Conservation (phyloP, 202 grass and related monocot genomes). For the Carex sylvatica region DNA sequence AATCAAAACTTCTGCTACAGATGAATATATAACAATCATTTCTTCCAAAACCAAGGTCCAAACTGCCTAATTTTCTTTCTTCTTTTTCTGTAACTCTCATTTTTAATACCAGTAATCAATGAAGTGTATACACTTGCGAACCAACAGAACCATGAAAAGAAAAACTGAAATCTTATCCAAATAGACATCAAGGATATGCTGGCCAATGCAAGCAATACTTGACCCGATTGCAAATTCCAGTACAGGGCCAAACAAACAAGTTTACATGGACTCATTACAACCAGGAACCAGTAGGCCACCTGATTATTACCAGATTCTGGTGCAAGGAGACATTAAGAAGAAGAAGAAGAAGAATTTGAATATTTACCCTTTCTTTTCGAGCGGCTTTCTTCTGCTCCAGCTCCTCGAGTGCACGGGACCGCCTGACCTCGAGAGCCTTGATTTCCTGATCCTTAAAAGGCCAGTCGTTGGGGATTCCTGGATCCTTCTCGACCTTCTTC, state of each 20-base stretch:
- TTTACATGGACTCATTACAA: not conserved
- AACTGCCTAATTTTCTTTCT: not conserved
- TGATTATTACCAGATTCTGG: not conserved
- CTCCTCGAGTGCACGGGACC: constrained; percentile 62
- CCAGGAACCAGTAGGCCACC: not conserved
- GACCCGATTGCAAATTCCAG: not conserved
- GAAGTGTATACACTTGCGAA: not conserved
- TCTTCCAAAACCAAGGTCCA: not conserved
- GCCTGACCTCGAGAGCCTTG: constrained; percentile 66
- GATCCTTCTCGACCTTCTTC: constrained; percentile 89
- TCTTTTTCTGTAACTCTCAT: not conserved
- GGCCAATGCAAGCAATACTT: not conserved
- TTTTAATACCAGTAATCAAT: not conserved
- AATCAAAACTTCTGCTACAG: not conserved
- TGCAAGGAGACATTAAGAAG: not conserved
- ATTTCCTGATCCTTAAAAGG: constrained; percentile 97
- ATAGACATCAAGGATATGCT: too few relatives aligned
- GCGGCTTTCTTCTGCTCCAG: constrained; percentile 85
- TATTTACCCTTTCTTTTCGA: constrained; percentile 76
- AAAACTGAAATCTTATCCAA: too few relatives aligned
- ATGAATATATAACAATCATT: not conserved
- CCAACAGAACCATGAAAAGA: too few relatives aligned
- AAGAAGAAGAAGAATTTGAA: not conserved
- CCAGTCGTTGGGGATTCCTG: constrained; percentile 94
- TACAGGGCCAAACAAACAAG: not conserved